phyloP scores from a whole-genome alignment of 1,284 basidiomycete species.

The Tausonia pullulans region DNA sequence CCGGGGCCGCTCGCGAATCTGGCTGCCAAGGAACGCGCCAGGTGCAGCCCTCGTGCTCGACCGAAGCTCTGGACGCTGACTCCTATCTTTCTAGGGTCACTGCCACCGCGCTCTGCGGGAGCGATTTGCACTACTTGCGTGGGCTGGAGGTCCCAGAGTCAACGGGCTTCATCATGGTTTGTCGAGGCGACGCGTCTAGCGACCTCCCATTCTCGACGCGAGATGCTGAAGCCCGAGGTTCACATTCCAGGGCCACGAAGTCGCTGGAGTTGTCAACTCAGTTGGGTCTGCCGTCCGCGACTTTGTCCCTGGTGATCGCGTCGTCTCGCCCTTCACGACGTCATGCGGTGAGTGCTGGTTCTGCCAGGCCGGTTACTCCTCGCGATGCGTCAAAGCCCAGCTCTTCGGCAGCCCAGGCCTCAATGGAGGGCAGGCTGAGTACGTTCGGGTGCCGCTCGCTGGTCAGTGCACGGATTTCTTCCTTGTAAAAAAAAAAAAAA shows the following conservation, averaged over 20 bases:
- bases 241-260: constrained; percentile 57
- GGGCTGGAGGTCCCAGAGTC: constrained; percentile 38
- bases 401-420: constrained; percentile 62
- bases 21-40: too few species aligned
- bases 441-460: constrained; percentile 56
- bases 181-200: background rate
- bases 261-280: constrained; percentile 63
- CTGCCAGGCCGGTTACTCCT: constrained; percentile 64
- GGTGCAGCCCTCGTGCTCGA: too few species aligned
- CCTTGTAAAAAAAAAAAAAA: too few species aligned
- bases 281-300: constrained; percentile 53
- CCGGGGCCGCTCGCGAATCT: too few species aligned
- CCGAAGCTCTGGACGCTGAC: constrained; percentile 6
- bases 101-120: constrained; percentile 57
- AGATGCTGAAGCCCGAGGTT: too few species aligned
- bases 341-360: constrained; percentile 55
- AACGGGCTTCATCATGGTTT: constrained; percentile 24
- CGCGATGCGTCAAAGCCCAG: constrained; percentile 53
- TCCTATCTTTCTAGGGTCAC: constrained; percentile 1
- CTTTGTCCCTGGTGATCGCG: constrained; percentile 64
- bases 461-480: constrained; percentile 8
- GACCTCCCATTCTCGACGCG: background rate
- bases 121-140: constrained; percentile 69
- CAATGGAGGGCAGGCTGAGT: constrained; percentile 79
- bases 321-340: constrained; percentile 76